Percentiles rank a stretch among this genome's conserved stretches.
phyloP scores from a whole-genome alignment of 2,329 filamentous ascomycete genomes.

The Biscogniauxia mediterranea region DNA sequence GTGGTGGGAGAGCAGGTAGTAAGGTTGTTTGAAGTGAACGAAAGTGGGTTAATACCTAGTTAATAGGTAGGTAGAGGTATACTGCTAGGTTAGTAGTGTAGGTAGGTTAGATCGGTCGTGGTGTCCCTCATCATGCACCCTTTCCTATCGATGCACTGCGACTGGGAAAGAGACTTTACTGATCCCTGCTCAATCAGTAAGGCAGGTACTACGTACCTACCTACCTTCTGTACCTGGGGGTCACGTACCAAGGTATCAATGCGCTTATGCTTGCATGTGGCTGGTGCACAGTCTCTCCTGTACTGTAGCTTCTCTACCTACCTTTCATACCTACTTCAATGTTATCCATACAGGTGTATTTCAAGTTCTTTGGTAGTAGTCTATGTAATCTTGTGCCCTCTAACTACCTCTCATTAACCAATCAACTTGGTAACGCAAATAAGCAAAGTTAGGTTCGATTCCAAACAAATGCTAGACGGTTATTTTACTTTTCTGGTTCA shows the following conservation, averaged over 20 bases:
- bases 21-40: background rate
- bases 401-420: background rate
- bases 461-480: background rate
- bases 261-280: background rate
- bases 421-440: background rate
- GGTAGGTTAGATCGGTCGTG: background rate
- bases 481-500: too few relatives aligned
- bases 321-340: too few relatives aligned
- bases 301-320: background rate
- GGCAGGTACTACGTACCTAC: too few relatives aligned
- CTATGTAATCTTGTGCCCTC: background rate
- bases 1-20: background rate
- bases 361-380: too few relatives aligned
- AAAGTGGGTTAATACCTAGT: background rate
- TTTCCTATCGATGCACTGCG: too few relatives aligned
- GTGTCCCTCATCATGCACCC: background rate
- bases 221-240: background rate
- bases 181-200: background rate
- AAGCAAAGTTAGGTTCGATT: background rate
- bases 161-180: background rate
- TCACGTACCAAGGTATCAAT: background rate
- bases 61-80: too few relatives aligned
- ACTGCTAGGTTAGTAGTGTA: too few relatives aligned
- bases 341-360: too few relatives aligned
- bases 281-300: background rate